phyloP scores from a whole-genome alignment of 2,329 filamentous ascomycete species.

The Diplodia seriata region DNA sequence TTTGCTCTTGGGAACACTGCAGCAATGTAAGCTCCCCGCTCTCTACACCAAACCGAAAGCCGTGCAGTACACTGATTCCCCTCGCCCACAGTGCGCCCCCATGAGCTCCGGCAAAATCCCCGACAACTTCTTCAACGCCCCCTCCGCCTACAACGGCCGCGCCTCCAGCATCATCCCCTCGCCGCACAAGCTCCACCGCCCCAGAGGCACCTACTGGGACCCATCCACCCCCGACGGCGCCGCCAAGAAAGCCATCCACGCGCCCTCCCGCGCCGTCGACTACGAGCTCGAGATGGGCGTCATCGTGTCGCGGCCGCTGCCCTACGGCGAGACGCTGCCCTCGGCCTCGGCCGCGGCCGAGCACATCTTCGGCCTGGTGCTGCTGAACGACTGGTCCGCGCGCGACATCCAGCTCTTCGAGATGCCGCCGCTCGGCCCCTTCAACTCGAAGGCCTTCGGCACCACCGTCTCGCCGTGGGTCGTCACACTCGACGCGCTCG shows the following conservation, averaged over 20 bases:
- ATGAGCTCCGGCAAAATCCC: constrained; percentile 17
- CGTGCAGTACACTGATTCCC: not conserved
- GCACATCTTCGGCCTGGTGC: constrained; percentile 68
- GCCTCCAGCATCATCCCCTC: constrained; percentile 60
- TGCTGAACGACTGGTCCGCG: constrained; percentile 69
- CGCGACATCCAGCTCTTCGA: constrained; percentile 69
- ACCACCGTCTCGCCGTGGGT: constrained; percentile 69
- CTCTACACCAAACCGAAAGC: not conserved
- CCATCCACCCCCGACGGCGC: constrained; percentile 43
- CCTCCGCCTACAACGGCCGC: constrained; percentile 63
- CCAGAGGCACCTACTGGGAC: constrained; percentile 39
- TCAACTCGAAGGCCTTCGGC: constrained; percentile 67
- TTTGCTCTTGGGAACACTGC: constrained; percentile 61
- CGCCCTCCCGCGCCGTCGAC: constrained; percentile 52
- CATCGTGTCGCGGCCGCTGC: constrained; percentile 52
- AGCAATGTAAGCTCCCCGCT: constrained; percentile 54
- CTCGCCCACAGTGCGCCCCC: not conserved
- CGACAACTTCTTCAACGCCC: constrained; percentile 41
- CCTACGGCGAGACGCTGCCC: constrained; percentile 48
- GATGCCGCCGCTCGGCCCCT: constrained; percentile 66
- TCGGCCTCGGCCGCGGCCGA: constrained; percentile 55
- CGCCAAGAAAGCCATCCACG: constrained; percentile 59
- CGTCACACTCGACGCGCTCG: constrained; percentile 65
- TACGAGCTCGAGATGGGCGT: constrained; percentile 60
- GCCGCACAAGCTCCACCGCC: constrained; percentile 49